phyloP scores from a whole-genome alignment of 192 early-diverging fungal genomes.

The Podila epigama region DNA sequence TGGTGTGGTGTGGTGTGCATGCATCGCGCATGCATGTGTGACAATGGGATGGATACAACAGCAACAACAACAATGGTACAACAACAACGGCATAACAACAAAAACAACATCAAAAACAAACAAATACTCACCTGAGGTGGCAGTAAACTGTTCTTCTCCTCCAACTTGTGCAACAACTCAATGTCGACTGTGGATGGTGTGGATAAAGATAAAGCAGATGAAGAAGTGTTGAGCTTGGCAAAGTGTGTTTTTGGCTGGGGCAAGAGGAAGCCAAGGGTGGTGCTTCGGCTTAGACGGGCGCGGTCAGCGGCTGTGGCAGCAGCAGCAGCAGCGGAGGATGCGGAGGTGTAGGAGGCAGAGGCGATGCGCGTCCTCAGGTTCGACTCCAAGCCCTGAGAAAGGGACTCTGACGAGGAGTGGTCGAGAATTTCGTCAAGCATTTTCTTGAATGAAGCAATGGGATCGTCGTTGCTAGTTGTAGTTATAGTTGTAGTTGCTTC shows the following conservation, averaged over 20 bases:
- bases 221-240: conserved; percentile 17
- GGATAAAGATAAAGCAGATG: conserved; percentile 3
- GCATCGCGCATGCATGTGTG: no score
- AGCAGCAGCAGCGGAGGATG: conserved; percentile 7
- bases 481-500: conserved; percentile 6
- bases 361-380: conserved; percentile 9
- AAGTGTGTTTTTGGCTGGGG: conserved; percentile 43
- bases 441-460: conserved; percentile 41
- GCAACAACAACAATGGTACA: neutral
- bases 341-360: conserved; percentile 21
- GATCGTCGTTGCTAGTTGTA: conserved; percentile 30
- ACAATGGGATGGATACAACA: no score
- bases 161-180: conserved; percentile 55
- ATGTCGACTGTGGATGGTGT: conserved; percentile 18
- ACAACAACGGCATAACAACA: neutral
- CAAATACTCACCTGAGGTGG: conserved; percentile 57
- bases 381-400: conserved; percentile 29
- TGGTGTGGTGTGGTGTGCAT: no score
- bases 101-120: neutral
- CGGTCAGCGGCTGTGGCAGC: conserved; percentile 21
- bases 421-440: conserved; percentile 51
- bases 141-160: conserved; percentile 63
- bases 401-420: conserved; percentile 32
- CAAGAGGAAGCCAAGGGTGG: conserved; percentile 35
- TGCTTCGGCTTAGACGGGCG: conserved; percentile 31